Evolutionary conservation across 2,329 filamentous ascomycete genomes (phyloP), one percentile per base, ranked within the genome.

Genomic region (Saccharata proteae): DNA sequence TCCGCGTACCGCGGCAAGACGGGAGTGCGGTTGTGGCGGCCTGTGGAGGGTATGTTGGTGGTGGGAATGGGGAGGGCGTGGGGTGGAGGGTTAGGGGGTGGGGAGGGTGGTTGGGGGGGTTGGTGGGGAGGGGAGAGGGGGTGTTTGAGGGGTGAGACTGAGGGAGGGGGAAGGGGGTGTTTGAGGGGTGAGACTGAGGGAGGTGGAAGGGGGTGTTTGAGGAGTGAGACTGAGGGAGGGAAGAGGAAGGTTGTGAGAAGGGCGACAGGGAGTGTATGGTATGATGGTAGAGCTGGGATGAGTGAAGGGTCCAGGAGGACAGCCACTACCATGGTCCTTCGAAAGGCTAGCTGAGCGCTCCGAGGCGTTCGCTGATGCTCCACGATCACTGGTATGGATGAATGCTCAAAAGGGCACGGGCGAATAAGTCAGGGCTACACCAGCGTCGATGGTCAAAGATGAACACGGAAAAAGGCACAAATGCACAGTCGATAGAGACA

Each of bases 1-100:
- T 84, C 29, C 64, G 80, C 12, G 51, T 82, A 6, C 75, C 77
- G 4, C 58, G 65, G 4, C 63, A 67, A 35, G 76, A 83, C 43
- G 54, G 76, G 6, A 61, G 58, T 2, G 62, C 66, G 1, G 69
- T 84, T 33, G 60, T 74, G 0, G 77, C 73, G 0, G 78, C 75
- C 3, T 55, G 11, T 6, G 28, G 15, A 7, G 33, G 17, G 22
- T 35, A 28, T 27, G 14, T 35, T n/a, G 5, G 28, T 26, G 24
- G 19, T 32, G 6, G 28, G 19, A 24, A 26, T 23, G 19, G 21
- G 13, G 6, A 25, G 35, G 15, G 26, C 9, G 26, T 28, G 34
- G 20, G 25, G 20, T 32, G 29, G 29, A 19, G 26, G n/a, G 34
- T 36, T 3, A 29, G 26, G 25, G 30, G 25, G 16, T 32, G 29